These are phyloP conservation scores for Chloropicon primus DNA, from an alignment of 139 green algal species.

Conservation along the genomic window DNA sequence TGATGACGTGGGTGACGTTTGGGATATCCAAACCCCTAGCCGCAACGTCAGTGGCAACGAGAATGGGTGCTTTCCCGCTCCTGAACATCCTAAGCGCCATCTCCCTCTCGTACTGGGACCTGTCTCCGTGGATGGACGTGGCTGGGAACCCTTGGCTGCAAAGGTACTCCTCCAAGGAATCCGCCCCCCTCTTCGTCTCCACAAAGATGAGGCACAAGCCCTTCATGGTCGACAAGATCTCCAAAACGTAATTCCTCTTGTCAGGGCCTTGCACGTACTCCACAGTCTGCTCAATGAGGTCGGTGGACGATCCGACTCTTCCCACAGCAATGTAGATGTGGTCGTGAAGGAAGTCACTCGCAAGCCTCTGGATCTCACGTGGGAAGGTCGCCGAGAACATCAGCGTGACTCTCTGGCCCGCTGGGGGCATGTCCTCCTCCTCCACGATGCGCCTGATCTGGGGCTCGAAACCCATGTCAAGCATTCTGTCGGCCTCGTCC, in stretches of 20 bases:
- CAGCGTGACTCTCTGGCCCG: conserved; percentile 60
- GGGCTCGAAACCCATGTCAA: conserved; percentile 85
- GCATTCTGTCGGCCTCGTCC: conserved; percentile 80
- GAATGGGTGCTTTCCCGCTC: conserved; percentile 51
- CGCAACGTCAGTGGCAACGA: conserved; percentile 94
- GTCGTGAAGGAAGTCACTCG: conserved; percentile 87
- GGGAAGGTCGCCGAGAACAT: conserved; percentile 97
- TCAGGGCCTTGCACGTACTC: background rate
- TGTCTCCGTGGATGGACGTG: conserved; percentile 91
- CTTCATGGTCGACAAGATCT: conserved; percentile 11
- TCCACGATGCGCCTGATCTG: conserved; percentile 40
- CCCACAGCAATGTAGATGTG: conserved; percentile 97
- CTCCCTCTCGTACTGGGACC: conserved; percentile 70
- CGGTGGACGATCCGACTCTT: conserved; percentile 87
- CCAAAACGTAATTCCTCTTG: background rate
- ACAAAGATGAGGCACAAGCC: conserved; percentile 94
- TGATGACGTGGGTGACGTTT: conserved; percentile 86
- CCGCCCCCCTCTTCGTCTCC: conserved; percentile 93
- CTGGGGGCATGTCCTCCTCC: background rate
- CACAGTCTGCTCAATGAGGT: conserved; percentile 89
- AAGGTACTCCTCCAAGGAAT: conserved; percentile 87
- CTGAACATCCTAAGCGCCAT: conserved; percentile 66
- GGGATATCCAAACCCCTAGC: conserved; percentile 84
- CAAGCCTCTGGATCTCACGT: conserved; percentile 67
- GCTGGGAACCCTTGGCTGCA: conserved; percentile 64